These are phyloP conservation scores for Azolla pinnata DNA, from an alignment of 75 land plant species.

Conservation along the genomic window DNA sequence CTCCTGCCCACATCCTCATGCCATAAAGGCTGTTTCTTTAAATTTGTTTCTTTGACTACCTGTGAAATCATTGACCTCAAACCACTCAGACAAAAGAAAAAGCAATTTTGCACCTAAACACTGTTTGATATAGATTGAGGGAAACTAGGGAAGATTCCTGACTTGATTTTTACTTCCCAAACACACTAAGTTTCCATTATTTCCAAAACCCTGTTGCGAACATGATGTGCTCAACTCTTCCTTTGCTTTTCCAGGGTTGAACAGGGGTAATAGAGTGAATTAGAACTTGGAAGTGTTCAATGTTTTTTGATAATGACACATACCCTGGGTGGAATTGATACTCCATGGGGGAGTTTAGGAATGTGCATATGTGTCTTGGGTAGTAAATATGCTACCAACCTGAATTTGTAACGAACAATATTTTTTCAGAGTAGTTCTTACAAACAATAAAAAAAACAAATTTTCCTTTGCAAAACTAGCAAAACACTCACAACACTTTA, in stretches of 20 bases:
- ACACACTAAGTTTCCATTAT: neutral
- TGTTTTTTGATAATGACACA: too few relatives aligned
- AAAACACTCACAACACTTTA: conserved; percentile 76
- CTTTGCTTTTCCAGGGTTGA: neutral
- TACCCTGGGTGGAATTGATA: conserved; percentile 68
- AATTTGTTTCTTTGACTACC: conserved; percentile 55
- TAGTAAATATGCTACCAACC: conserved; percentile 61
- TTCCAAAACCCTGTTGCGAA: neutral
- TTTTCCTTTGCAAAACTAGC: neutral
- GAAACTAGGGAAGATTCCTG: too few relatives aligned
- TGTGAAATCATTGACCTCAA: conserved; percentile 13
- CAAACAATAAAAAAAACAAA: neutral
- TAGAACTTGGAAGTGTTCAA: too few relatives aligned
- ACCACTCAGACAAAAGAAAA: neutral
- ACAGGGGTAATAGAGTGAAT: neutral
- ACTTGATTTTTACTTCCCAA: conserved; percentile 1
- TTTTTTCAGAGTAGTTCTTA: neutral
- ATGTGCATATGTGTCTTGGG: conserved; percentile 74
- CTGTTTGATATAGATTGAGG: too few relatives aligned
- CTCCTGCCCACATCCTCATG: conserved; percentile 87
- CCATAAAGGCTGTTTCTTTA: conserved; percentile 75
- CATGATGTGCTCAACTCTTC: too few relatives aligned
- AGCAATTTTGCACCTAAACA: too few relatives aligned
- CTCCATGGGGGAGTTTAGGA: conserved; percentile 63
- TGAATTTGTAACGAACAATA: conserved; percentile 18